Evolutionary conservation across 805 yeast species (phyloP).

Genomic region (Monosporozyma yasuniensis): DNA sequence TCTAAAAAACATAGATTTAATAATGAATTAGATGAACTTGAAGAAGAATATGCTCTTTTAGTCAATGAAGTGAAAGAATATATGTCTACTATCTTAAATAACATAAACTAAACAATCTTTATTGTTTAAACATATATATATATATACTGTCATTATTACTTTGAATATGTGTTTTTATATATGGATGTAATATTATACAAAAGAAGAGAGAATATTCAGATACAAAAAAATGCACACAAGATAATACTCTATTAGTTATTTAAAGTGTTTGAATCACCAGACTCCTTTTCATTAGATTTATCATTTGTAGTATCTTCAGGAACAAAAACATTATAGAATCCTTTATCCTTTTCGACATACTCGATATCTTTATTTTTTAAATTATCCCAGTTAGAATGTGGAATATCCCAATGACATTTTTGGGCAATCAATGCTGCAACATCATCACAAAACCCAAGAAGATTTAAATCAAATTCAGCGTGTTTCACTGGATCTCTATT

Average conservation of each 20-base stretch:
- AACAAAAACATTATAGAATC: conserved; percentile 21
- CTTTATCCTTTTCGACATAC: conserved; percentile 22
- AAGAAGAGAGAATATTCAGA: not conserved
- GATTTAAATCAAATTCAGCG: conserved; percentile 66
- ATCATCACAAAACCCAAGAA: conserved; percentile 79
- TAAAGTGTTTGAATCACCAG: not conserved
- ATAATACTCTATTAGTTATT: not conserved
- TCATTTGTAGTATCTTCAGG: not conserved
- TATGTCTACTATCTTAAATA: conserved; percentile 20
- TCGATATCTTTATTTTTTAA: conserved; percentile 17
- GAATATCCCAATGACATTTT: conserved; percentile 50
- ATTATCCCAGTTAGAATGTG: conserved; percentile 42
- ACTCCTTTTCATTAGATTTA: not conserved
- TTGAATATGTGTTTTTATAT: not conserved
- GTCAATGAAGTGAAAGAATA: conserved; percentile 49
- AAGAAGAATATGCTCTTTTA: conserved; percentile 44
- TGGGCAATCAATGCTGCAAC: conserved; percentile 58
- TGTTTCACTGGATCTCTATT: conserved; percentile 70
- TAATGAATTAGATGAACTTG: conserved; percentile 44
- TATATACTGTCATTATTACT: not conserved
- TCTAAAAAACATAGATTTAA: conserved; percentile 39
- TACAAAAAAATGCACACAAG: not conserved
- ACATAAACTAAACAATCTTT: conserved; percentile 6
- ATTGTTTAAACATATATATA: not conserved
- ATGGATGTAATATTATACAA: not conserved